Base-by-base conservation (phyloP, 148 eudicot genomes). In the Dysphania ambrosioides region DNA sequence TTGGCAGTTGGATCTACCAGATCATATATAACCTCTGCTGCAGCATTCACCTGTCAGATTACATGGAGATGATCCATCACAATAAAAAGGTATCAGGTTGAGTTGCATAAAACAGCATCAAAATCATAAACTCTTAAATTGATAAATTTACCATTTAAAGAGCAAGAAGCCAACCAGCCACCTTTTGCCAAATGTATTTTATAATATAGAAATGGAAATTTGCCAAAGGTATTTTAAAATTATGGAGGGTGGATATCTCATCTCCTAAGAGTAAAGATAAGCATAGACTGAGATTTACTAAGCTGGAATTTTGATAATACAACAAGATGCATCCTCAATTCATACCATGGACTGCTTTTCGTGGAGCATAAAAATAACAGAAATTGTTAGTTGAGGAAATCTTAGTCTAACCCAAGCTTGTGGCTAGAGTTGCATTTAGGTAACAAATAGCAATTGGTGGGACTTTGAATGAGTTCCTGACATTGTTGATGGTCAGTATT, bases 1-100 rank as follows among this genome's bases (percentile, higher is more conserved):
- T 95, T 92, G 80, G 97, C 99, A 75, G 90, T 90, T 41, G 99
- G 99, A 89, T 95, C 99, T 60, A 95, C 99, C 62, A 95, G 90
- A 83, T 95, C 99, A 81, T 95, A 92, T 75, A 95, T 95, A 75
- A 95, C 96, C 81, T 95, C 99, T 38, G 99, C 99, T 56, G 99
- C 99, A 71, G 97, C 96, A 88, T 95, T 92, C 59, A 95, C 99
- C 99, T 95, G 85, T 65, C 82, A 81, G 30, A 70, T 76, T 34
- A 47, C 68, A 67, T 27, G 47, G 34, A 21, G 23, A 66, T 26
- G 29, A 64, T 34, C 57, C 16, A 21, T 73, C 29, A 16, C 19
- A 26, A 66, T 29, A 61, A 56, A 26, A 42, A 29, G 0, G 47
- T 47, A 29, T 27, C 55, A 51, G 6, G 18, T 18, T 6, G 51